These are phyloP conservation scores for Penicillium steckii DNA, from an alignment of 495 filamentous ascomycete species.

Conservation along the genomic window DNA sequence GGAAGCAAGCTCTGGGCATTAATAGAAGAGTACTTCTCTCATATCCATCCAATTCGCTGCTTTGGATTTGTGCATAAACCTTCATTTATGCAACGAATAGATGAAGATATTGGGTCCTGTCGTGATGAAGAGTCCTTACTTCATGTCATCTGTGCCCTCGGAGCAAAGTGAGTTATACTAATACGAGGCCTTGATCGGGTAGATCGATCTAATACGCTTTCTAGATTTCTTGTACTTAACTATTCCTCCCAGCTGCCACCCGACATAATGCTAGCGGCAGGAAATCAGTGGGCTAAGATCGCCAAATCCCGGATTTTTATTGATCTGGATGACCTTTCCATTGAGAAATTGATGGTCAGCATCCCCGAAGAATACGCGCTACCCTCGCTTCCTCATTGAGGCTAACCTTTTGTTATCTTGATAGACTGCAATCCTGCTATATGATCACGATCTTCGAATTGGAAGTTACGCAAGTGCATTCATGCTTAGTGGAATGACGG, in stretches of 20 bases:
- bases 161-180: constrained; percentile 19
- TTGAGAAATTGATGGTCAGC: constrained; percentile 25
- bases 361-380: no score
- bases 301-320: constrained; percentile 20
- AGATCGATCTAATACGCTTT: background rate
- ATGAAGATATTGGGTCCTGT: constrained; percentile 10
- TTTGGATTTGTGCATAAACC: constrained; percentile 31
- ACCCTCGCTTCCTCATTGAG: background rate
- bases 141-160: constrained; percentile 24
- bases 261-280: constrained; percentile 14
- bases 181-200: background rate
- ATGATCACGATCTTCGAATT: constrained; percentile 23
- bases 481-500: constrained; percentile 22
- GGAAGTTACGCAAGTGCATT: constrained; percentile 25
- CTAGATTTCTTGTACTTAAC: constrained; percentile 13
- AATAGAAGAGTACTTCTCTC: constrained; percentile 26
- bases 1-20: constrained; percentile 10
- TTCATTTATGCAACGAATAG: constrained; percentile 24
- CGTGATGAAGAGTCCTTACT: constrained; percentile 20
- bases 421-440: constrained; percentile 25
- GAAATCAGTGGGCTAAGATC: constrained; percentile 24
- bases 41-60: constrained; percentile 24
- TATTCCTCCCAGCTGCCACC: constrained; percentile 6
- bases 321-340: constrained; percentile 22
- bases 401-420: no score